phyloP scores from a whole-genome alignment of 2,329 filamentous ascomycete species.

The Myrmaecium sp. region DNA sequence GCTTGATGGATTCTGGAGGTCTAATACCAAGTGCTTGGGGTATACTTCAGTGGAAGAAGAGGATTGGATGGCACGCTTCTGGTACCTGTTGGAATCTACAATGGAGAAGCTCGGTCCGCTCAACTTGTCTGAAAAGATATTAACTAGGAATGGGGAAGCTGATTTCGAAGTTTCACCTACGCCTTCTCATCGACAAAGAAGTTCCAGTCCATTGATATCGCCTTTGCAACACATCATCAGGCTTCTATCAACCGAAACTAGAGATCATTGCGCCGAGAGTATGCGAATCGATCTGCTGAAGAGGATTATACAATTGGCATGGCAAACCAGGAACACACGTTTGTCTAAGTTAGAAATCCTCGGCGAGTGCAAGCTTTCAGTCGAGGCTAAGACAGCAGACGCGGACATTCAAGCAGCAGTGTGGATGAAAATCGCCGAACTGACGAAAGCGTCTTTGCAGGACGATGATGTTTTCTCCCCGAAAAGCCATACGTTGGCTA shows the following conservation, averaged over 20 bases:
- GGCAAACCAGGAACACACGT: slow-evolving; percentile 23
- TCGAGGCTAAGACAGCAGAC: no score
- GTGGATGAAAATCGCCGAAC: slow-evolving; percentile 9
- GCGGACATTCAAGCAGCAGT: no score
- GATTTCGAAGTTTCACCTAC: slow-evolving; percentile 47
- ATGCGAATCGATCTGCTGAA: slow-evolving; percentile 22
- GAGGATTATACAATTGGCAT: slow-evolving; percentile 41
- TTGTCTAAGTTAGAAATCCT: slow-evolving; percentile 21
- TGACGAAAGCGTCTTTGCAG: slow-evolving; percentile 11
- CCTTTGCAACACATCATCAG: slow-evolving; percentile 51
- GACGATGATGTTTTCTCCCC: slow-evolving; percentile 4
- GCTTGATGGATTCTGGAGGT: slow-evolving; percentile 57
- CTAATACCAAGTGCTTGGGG: no score
- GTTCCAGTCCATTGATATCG: slow-evolving; percentile 33
- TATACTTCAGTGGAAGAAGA: slow-evolving; percentile 21
- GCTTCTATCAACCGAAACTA: slow-evolving; percentile 34
- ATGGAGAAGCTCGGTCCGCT: slow-evolving; percentile 32
- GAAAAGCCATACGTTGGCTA: slow-evolving; percentile 32
- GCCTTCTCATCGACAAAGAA: slow-evolving; percentile 42
- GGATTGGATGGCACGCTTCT: slow-evolving; percentile 32
- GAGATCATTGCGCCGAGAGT: slow-evolving; percentile 21
- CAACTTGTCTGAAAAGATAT: slow-evolving; percentile 33
- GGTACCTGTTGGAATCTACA: slow-evolving; percentile 33
- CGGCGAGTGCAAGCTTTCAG: slow-evolving; percentile 14
- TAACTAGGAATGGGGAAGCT: slow-evolving; percentile 36